Evolutionary conservation across 352 stramenopile genomes (phyloP), one percentile per base, ranked within the genome.

Genomic region (Blastocystis sp.): DNA sequence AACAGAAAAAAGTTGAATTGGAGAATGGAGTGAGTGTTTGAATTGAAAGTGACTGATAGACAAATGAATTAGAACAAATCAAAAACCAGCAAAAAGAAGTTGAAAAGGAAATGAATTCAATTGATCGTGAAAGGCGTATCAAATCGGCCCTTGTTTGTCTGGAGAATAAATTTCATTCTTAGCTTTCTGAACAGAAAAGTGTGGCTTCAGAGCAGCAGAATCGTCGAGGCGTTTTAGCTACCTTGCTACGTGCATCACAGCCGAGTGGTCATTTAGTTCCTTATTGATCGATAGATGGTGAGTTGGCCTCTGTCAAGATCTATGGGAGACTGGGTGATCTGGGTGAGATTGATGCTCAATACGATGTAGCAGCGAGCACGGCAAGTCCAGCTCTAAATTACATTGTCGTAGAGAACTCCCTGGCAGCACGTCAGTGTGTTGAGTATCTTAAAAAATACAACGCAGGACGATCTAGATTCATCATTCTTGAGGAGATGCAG

Each of bases 291-390:
- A 2, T 17, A 59, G 59, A 76, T 30, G 59, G 59, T 30, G 78
- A 76, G 30, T 78, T 91, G n/a, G 30, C 37, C 24, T 30, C n/a
- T 3, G 96, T 95, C 54, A 96, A 96, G 6, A 91, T 99, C 1
- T 94, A 95, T 57, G 97, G 97, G 40, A 95, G 97, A 89, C 92
- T 99, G 0, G 97, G 97, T 33, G 97, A 99, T 90, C 93, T 99
- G 59, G 97, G 96, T 24, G 93, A 94, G 0, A 98, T 99, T 90
- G 93, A 96, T 70, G 92, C 92, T 60, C 94, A 98, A 76, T 98
- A 98, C 90, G 97, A 99, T 91, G 95, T 99, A 42, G 97, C 97
- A 24, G 95, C 99, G 66, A 98, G 96, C 6, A 99, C 97, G 37
- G 96, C 97, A 0, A 98, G 96, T 90, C 93, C 94, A 48, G 95